Conservation (phyloP, 164 flowering plant species). For the Tinospora cordifolia region DNA sequence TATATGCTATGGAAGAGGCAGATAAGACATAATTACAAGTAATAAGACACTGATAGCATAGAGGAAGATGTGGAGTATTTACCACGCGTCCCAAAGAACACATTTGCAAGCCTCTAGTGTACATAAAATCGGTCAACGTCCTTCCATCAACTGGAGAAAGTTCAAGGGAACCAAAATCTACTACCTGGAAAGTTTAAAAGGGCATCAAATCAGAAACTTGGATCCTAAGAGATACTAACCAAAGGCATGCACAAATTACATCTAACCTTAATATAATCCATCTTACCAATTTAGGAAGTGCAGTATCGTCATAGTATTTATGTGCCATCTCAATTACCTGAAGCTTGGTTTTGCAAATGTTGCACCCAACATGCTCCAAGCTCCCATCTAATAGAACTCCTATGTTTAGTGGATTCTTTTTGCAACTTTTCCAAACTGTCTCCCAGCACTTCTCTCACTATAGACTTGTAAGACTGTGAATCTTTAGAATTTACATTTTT, state of each 20-base stretch:
- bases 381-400: constrained; percentile 82
- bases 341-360: constrained; percentile 79
- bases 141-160: constrained; percentile 98
- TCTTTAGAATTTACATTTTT: constrained; percentile 45
- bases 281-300: constrained; percentile 85
- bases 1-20: background rate
- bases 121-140: constrained; percentile 96
- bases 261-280: background rate
- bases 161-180: constrained; percentile 95
- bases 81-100: constrained; percentile 86
- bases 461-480: constrained; percentile 33
- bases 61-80: constrained; percentile 20
- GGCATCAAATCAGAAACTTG: constrained; percentile 11
- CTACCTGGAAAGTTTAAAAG: constrained; percentile 44
- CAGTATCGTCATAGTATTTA: constrained; percentile 70
- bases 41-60: background rate
- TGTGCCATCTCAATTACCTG: constrained; percentile 94
- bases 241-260: background rate
- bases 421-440: constrained; percentile 61
- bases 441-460: constrained; percentile 49
- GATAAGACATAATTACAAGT: background rate
- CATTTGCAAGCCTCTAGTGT: constrained; percentile 86
- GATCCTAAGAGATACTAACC: background rate
- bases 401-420: constrained; percentile 37
- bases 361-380: constrained; percentile 98